A percentile compares a stretch with the other conserved stretches of the same genome.
Conservation (phyloP, 116 monocot species). For the Zostera marina region DNA sequence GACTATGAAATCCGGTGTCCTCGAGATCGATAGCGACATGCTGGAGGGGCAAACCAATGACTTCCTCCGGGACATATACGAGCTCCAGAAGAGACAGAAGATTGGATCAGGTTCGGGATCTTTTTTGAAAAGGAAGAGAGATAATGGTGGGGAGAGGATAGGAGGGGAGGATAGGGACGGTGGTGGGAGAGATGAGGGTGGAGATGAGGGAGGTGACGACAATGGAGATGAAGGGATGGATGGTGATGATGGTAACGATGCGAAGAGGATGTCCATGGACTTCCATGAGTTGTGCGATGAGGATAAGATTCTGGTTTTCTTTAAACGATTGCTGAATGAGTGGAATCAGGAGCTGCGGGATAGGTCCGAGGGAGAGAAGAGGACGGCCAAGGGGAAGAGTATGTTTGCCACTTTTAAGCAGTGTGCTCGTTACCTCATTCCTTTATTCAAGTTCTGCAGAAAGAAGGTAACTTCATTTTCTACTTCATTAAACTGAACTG, state of each 20-base stretch:
- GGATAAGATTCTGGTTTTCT: conserved; percentile 95
- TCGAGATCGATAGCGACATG: conserved; percentile 85
- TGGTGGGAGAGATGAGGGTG: conserved; percentile 36
- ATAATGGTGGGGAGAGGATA: conserved; percentile 17
- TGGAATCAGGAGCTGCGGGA: conserved; percentile 85
- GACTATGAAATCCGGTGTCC: conserved; percentile 64
- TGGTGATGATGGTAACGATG: conserved; percentile 46
- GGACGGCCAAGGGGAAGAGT: conserved; percentile 84
- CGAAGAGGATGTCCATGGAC: conserved; percentile 62
- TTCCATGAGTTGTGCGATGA: conserved; percentile 86
- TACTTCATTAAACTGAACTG: not conserved
- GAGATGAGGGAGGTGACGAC: conserved; percentile 24
- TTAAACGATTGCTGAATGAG: conserved; percentile 78
- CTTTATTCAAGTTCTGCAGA: conserved; percentile 94
- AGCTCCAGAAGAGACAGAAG: conserved; percentile 74
- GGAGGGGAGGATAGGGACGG: conserved; percentile 19
- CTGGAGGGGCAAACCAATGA: conserved; percentile 94
- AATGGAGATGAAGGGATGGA: conserved; percentile 34
- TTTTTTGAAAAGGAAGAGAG: conserved; percentile 14
- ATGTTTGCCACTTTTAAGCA: conserved; percentile 92
- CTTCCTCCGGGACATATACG: conserved; percentile 84
- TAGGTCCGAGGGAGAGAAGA: conserved; percentile 59
- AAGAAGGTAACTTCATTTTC: conserved; percentile 52
- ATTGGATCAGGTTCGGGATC: conserved; percentile 11
- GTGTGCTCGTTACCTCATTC: conserved; percentile 81